Base-by-base conservation (phyloP, 176 grass and related monocot species). In the Hordeum marinum region DNA sequence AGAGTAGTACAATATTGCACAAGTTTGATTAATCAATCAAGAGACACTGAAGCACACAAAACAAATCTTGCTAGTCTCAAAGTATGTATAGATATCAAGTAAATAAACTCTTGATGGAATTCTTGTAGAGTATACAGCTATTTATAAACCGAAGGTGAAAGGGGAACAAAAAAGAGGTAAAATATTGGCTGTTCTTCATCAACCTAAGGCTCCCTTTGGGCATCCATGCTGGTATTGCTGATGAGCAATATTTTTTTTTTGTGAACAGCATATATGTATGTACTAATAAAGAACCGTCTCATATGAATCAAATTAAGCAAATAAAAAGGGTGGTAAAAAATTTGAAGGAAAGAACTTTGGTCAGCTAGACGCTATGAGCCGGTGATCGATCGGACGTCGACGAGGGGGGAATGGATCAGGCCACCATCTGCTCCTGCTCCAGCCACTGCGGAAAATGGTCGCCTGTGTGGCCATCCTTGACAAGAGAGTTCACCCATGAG, bases 271-370 rank as follows among this genome's bases (percentile, higher is more conserved):
- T 82, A 89, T 87, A 83, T 94, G 78, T 92, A 75, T 82, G n/a
- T 29, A 29, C 68, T 92, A 75, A 82, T 92, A 88, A 92, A 87
- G 85, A 92, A 69, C 68, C 68, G 34, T 81, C 66, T 86, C 77
- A 65, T 84, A 83, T 92, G 89, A 92, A 96, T 92, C 72, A 68
- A 94, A 89, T 93, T 79, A 91, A 92, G 80, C 75, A 85, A 90
- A 90, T 76, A 75, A 85, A 83, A 94, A 90, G 40, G 55, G 36
- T 67, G 90, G 32, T 4, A 99, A 85, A 79, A 90, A 94, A 50
- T 34, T 88, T 88, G 82, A 99, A 94, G 91, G 91, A 99, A 96
- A 92, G 84, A 99, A 96, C 90, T 89, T 80, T 87, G 80, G 94
- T 96, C 87, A 94, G 88, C 87, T 82, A 77, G 85, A 66, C 83